phyloP scores from a whole-genome alignment of 441 rosid genomes.

The Capsella rubella region DNA sequence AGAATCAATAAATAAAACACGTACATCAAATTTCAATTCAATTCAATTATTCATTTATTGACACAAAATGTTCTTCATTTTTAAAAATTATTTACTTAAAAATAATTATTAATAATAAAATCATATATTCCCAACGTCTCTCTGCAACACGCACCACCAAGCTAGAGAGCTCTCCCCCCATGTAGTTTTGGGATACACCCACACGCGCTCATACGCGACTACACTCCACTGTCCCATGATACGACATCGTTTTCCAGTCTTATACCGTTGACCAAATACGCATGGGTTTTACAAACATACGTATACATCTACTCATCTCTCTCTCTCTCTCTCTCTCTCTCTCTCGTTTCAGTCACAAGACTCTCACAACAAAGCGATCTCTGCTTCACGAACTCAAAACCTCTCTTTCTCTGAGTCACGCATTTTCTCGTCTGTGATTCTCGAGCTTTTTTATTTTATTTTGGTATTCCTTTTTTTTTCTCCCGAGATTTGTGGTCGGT shows the following conservation, averaged over 20 bases:
- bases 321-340: constrained; percentile 27
- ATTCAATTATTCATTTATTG: neutral
- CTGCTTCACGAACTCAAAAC: constrained; percentile 22
- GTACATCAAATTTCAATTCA: too few species aligned
- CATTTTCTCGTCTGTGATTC: constrained; percentile 37
- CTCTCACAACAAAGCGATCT: constrained; percentile 37
- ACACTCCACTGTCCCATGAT: neutral
- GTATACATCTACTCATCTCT: constrained; percentile 30
- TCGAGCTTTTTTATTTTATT: constrained; percentile 4
- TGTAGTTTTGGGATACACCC: constrained; percentile 3
- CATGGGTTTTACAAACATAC: constrained; percentile 32
- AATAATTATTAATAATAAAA: neutral
- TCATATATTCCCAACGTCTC: constrained; percentile 49
- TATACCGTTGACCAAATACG: constrained; percentile 43
- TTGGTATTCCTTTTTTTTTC: neutral
- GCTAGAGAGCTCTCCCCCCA: constrained; percentile 31
- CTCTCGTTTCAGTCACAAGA: constrained; percentile 43
- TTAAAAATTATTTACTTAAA: neutral
- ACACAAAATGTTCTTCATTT: neutral
- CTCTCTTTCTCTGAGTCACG: constrained; percentile 26
- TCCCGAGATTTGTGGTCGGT: constrained; percentile 5
- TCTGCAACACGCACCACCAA: constrained; percentile 50
- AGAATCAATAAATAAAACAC: neutral
- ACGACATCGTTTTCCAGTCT: constrained; percentile 20
- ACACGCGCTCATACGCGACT: constrained; percentile 12